A percentile compares a stretch with the other conserved stretches of the same genome.
These are phyloP conservation scores for Coffea humblotiana DNA, from an alignment of 305 asterid genomes.

Conservation along the genomic window DNA sequence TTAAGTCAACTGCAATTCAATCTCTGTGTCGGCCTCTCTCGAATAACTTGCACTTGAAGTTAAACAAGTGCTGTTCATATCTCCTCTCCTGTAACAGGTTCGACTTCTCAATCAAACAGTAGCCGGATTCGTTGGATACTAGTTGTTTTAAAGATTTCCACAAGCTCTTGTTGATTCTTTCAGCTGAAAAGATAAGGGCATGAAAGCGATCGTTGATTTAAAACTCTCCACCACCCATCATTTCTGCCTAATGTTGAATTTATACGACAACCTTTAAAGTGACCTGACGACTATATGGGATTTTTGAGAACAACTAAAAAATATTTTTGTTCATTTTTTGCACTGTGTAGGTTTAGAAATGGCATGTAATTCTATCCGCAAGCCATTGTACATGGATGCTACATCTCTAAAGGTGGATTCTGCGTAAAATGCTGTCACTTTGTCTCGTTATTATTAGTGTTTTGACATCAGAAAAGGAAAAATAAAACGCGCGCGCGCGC, in stretches of 20 bases:
- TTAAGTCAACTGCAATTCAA: conserved; percentile 3
- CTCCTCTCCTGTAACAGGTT: conserved; percentile 22
- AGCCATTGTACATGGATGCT: neutral
- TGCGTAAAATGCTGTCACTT: too few relatives aligned
- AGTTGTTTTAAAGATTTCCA: neutral
- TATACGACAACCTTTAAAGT: neutral
- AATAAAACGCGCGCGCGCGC: too few relatives aligned
- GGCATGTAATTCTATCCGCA: neutral
- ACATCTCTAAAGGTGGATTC: too few relatives aligned
- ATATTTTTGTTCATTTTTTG: neutral
- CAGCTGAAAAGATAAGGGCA: neutral
- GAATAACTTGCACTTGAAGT: conserved; percentile 41
- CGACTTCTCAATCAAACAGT: conserved; percentile 32
- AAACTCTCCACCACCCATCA: neutral
- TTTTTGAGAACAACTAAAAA: neutral
- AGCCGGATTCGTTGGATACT: conserved; percentile 5
- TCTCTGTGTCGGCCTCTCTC: neutral
- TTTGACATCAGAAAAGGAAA: too few relatives aligned
- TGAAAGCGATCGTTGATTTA: neutral
- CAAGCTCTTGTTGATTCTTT: neutral
- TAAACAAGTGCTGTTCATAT: conserved; percentile 13
- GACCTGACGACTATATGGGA: neutral
- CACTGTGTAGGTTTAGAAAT: neutral
- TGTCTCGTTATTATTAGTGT: too few relatives aligned
- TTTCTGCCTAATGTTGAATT: neutral